A percentile compares a stretch with the other conserved stretches of the same genome.
These are phyloP conservation scores for Dacryopinax primogenitus DNA, from an alignment of 768 basidiomycete genomes.

Conservation along the genomic window DNA sequence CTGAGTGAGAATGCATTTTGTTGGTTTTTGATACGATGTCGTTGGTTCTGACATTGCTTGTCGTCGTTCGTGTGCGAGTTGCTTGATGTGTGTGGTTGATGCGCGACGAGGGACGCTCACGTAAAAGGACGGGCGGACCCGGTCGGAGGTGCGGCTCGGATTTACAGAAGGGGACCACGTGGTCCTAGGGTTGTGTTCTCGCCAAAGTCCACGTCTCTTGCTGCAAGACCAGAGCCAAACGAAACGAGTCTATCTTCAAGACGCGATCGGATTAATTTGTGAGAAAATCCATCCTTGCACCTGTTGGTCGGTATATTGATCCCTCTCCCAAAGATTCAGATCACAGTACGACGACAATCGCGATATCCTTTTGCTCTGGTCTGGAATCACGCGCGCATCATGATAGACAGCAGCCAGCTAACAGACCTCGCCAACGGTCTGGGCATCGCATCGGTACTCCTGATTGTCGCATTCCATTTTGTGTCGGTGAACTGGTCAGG, in stretches of 20 bases:
- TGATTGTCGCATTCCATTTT: constrained; percentile 81
- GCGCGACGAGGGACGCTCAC: background rate
- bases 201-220: background rate
- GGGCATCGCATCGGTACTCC: constrained; percentile 73
- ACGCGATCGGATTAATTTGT: no score
- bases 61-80: background rate
- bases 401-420: constrained; percentile 73
- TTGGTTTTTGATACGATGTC: constrained; percentile 27
- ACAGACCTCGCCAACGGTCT: constrained; percentile 72
- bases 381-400: no score
- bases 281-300: no score
- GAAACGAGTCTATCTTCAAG: no score
- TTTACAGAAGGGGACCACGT: background rate
- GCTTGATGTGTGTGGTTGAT: background rate
- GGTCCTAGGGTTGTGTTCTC: background rate
- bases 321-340: no score
- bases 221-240: background rate
- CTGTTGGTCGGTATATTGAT: no score
- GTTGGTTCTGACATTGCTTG: background rate
- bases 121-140: background rate
- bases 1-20: constrained; percentile 61
- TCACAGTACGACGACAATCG: no score
- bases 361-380: no score
- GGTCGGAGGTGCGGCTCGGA: background rate
- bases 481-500: constrained; percentile 54